Base-by-base conservation (phyloP, 1,284 basidiomycete species). In the Clitocybe nebularis region DNA sequence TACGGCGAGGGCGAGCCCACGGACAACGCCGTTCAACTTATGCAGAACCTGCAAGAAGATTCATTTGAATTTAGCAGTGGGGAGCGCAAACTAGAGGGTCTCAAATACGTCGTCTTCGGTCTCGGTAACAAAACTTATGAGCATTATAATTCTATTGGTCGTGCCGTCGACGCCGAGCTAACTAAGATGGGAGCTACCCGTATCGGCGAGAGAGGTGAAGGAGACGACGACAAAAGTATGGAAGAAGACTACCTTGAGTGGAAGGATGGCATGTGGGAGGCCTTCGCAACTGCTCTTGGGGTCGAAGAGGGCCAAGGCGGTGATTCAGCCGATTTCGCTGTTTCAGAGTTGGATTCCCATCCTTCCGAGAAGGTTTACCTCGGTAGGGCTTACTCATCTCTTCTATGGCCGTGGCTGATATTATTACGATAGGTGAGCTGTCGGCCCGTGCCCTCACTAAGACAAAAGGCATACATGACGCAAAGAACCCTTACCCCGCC, bases 211-310 rank as follows among this genome's bases (percentile, higher is more conserved):
- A 78, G 86, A 30, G 96, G 95, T 13, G 93, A 98, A 68, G 95
- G 95, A 53, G 95, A 99, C 60, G 95, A 99, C 62, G 95, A 99
- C 68, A 96, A 96, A 75, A 93, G 89, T 60, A 95, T 99, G 91
- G 95, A 99, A 66, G 96, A 99, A 70, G 95, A 99, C 68, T 99
- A 98, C 63, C 78, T 99, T n/a, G 93, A 91, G 51, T 99, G 95
- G 95, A 99, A 99, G 67, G 95, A 99, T 62, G 78, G 75, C 56
- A 94, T 97, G 93, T 97, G 93, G 84, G 84, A 88, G 34, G 81
- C 83, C 4, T 91, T 99, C 47, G 78, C 92, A 20, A 65, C 76
- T 50, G 77, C 78, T 36, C 79, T 97, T 75, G 77, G 77, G 49
- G 90, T 97, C 44, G 93, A 98, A 64, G 95, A 98, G 66, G 95